Percentiles rank a stretch among this genome's conserved stretches.
Evolutionary conservation across 257 asterid genomes (phyloP).

Genomic region (Catharanthus roseus): DNA sequence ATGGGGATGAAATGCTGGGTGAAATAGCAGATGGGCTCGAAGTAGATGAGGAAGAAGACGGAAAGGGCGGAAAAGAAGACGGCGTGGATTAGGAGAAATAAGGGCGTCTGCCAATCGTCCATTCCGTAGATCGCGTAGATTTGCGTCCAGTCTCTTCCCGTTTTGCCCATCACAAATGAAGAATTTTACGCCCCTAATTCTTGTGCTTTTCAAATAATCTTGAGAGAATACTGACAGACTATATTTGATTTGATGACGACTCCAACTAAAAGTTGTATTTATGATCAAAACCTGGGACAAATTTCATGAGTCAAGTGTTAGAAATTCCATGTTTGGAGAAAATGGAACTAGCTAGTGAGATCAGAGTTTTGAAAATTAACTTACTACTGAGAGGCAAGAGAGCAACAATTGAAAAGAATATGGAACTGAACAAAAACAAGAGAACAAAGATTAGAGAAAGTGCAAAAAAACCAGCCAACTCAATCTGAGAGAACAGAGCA

Average conservation of each 20-base stretch:
- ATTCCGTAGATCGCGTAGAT: constrained; percentile 94
- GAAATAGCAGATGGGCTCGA: constrained; percentile 62
- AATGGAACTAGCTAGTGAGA: neutral
- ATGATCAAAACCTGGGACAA: constrained; percentile 10
- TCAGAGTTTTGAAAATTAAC: neutral
- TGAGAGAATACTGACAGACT: too few species aligned
- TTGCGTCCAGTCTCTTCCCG: constrained; percentile 86
- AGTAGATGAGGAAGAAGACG: constrained; percentile 59
- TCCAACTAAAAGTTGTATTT: neutral
- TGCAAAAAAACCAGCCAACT: neutral
- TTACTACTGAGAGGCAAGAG: neutral
- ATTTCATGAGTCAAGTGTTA: neutral
- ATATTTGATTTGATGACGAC: too few species aligned
- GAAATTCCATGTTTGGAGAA: neutral
- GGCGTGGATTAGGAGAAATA: constrained; percentile 68
- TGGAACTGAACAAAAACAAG: neutral
- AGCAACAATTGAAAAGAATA: neutral
- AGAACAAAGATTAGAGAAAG: neutral
- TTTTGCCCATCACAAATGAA: constrained; percentile 48
- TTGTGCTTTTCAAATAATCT: neutral
- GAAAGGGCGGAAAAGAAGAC: constrained; percentile 54
- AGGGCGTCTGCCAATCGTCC: constrained; percentile 83
- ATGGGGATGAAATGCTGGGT: constrained; percentile 44
- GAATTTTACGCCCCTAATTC: neutral
- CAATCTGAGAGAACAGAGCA: too few species aligned